Evolutionary conservation across 2,329 filamentous ascomycete genomes (phyloP), one percentile per base, ranked within the genome.

Genomic region (Blumeria graminis): DNA sequence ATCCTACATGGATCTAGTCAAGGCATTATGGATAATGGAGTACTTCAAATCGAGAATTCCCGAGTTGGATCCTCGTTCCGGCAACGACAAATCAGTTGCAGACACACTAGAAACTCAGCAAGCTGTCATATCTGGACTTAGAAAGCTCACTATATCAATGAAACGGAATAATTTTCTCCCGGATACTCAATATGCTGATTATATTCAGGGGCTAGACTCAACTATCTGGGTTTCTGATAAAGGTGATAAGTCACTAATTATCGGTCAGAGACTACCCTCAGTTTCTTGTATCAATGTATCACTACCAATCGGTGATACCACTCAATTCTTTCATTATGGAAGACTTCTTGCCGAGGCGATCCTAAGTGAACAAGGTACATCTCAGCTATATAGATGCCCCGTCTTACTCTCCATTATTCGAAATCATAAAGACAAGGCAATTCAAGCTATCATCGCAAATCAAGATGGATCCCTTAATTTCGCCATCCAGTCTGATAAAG

Each of bases 1-100:
- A 68, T 82, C 86, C 1, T 88, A 93, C 63, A 76, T 90, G 1
- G 86, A 94, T 67, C 72, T 95, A 55, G 82, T 86, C 28, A 95
- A 94, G 67, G 76, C 81, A 0, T 83, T 86, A 67, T 95, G 89
- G 88, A 78, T 94, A n/a, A 66, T 76, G 10, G 71, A 74, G 16
- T 72, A 74, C 14, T 72, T 76, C 16, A 71, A 60, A 11, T 68
- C 71, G 38, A 55, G 63, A 53, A 32, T 11, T 34, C 11, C 53
- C 16, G 61, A 56, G 55, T 60, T 60, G 28, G 61, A 65, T 38
- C 28, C 41, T 22, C 41, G 55, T 18, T 56, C 59, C 33, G 43
- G 50, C 33, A 65, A 68, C 41, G 33, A 50, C n/a, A 58, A 59
- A 51, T 11, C 56, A 48, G 46, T 35, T 16, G 69, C 68, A 9